Conservation (phyloP, 2,329 filamentous ascomycete species). For the Dendrostoma leiphaemia region DNA sequence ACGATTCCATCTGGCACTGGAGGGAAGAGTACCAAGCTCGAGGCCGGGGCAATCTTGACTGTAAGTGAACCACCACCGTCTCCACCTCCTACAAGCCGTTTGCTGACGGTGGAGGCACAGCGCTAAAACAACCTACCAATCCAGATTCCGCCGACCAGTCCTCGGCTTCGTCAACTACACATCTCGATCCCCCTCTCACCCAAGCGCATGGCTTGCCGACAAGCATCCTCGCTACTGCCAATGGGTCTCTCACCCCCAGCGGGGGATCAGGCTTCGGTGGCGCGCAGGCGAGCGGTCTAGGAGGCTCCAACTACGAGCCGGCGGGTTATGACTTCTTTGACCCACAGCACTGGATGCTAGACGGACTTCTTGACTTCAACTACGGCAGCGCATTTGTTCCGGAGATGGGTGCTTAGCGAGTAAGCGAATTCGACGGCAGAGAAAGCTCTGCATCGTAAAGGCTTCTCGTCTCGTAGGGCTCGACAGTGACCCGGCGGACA, state of each 20-base stretch:
- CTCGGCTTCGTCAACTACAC: constrained; percentile 65
- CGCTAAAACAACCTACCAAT: constrained; percentile 83
- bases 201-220: constrained; percentile 46
- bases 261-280: constrained; percentile 43
- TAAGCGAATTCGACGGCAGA: neutral
- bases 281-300: constrained; percentile 46
- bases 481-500: no score
- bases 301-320: constrained; percentile 58
- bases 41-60: constrained; percentile 67
- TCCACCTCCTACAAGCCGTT: constrained; percentile 17
- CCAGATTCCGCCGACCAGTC: constrained; percentile 76
- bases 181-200: constrained; percentile 59
- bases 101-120: constrained; percentile 37
- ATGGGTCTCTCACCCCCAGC: constrained; percentile 52
- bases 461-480: neutral
- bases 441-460: neutral
- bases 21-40: constrained; percentile 74
- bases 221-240: constrained; percentile 46
- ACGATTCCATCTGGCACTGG: constrained; percentile 85
- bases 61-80: constrained; percentile 45
- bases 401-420: constrained; percentile 38
- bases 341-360: constrained; percentile 89
- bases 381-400: constrained; percentile 38
- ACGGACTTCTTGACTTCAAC: constrained; percentile 79
- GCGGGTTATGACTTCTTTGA: constrained; percentile 86